Evolutionary conservation across 2,329 filamentous ascomycete genomes (phyloP).

Genomic region (Podosphaera xanthii): DNA sequence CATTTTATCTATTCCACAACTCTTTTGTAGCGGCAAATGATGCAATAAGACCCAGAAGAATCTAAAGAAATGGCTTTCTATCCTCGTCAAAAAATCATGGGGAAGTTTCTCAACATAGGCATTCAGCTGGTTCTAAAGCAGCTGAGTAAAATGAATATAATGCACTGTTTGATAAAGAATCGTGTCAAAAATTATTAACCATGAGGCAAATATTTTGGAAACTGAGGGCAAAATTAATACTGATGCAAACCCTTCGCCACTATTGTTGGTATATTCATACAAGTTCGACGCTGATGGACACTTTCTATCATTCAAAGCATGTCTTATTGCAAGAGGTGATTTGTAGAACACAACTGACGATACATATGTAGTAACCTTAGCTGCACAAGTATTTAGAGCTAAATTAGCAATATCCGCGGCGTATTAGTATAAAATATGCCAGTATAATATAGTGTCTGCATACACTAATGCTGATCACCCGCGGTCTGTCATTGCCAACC

Average conservation of each 20-base stretch:
- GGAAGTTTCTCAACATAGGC: too few species aligned
- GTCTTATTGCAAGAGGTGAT: constrained; percentile 9
- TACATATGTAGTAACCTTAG: not conserved
- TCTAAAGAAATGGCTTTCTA: too few species aligned
- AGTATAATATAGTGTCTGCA: not conserved
- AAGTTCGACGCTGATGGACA: constrained; percentile 12
- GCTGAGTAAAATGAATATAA: not conserved
- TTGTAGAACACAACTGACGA: constrained; percentile 3
- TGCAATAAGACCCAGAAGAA: too few species aligned
- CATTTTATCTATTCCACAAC: too few species aligned
- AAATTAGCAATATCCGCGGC: not conserved
- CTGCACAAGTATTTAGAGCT: not conserved
- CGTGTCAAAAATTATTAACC: not conserved
- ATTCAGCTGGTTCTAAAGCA: too few species aligned
- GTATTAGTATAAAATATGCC: not conserved
- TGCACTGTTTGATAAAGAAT: not conserved
- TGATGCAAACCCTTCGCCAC: not conserved
- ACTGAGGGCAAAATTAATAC: not conserved
- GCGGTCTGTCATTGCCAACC: not conserved
- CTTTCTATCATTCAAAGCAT: constrained; percentile 8
- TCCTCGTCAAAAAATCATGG: too few species aligned
- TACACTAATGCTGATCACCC: not conserved
- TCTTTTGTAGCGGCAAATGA: too few species aligned
- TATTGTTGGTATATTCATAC: constrained; percentile 11
- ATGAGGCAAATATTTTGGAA: not conserved